These are phyloP conservation scores for Microcos paniculata DNA, from an alignment of 345 rosid species.

Conservation along the genomic window DNA sequence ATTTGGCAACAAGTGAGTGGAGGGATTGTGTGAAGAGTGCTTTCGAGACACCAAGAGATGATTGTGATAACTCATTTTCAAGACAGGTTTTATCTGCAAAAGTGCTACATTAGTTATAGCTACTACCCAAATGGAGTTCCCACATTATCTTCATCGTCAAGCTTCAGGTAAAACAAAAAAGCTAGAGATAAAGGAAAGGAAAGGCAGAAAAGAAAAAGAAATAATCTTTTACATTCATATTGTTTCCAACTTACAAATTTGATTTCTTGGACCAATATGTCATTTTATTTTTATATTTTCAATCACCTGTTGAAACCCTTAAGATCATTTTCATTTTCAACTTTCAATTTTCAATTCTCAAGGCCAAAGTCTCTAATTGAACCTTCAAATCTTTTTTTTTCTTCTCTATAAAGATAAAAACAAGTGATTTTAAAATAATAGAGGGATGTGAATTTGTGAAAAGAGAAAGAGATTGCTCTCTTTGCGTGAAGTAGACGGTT, in stretches of 20 bases:
- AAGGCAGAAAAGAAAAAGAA: too few species aligned
- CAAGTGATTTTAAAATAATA: not conserved
- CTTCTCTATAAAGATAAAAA: not conserved
- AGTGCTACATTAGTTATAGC: constrained; percentile 78
- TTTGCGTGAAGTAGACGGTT: not conserved
- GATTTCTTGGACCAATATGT: not conserved
- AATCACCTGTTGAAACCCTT: not conserved
- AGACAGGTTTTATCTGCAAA: constrained; percentile 68
- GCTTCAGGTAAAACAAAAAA: constrained; percentile 46
- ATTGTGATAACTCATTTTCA: too few species aligned
- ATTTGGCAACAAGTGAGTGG: constrained; percentile 58
- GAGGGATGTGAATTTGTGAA: not conserved
- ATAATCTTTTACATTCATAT: not conserved
- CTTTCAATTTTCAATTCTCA: not conserved
- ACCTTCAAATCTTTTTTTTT: not conserved
- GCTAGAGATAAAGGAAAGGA: not conserved
- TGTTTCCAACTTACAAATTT: not conserved
- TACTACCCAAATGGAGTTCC: constrained; percentile 84
- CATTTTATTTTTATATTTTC: not conserved
- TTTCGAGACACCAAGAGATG: too few species aligned
- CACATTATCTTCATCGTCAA: constrained; percentile 30
- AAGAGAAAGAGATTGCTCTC: not conserved
- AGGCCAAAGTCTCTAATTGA: not conserved
- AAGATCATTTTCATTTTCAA: constrained; percentile 1
- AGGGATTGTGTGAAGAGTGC: too few species aligned